Evolutionary conservation across 208 protist species (phyloP).

Genomic region (Acanthamoeba triangularis): DNA sequence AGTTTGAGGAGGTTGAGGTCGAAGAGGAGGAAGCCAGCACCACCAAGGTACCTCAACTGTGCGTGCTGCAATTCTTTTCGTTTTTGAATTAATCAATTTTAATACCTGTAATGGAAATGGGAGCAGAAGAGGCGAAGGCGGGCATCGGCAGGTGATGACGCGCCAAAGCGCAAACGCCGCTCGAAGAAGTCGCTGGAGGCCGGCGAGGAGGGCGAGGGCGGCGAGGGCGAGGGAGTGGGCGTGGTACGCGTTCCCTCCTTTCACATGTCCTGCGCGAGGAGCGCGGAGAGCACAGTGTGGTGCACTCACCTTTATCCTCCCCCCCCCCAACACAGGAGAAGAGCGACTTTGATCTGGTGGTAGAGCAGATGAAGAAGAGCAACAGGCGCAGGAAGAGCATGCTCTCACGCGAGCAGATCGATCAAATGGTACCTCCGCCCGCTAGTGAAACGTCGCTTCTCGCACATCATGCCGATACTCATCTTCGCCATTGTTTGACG

Average conservation of each 20-base stretch:
- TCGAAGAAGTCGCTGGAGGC: background rate
- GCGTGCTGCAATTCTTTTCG: background rate
- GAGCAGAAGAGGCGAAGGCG: constrained; percentile 4
- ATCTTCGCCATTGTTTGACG: background rate
- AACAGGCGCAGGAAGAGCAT: constrained; percentile 7
- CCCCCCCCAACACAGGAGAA: background rate
- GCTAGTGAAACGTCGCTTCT: background rate
- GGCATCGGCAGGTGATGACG: background rate
- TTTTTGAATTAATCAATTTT: background rate
- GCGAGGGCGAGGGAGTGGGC: background rate
- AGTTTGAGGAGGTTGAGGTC: background rate
- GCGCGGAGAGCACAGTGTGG: no score
- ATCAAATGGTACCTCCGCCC: background rate
- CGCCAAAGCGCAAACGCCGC: constrained; percentile 1
- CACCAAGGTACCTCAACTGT: background rate
- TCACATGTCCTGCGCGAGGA: background rate
- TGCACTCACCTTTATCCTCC: background rate
- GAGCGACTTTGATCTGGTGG: constrained; percentile 34
- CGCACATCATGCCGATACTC: background rate
- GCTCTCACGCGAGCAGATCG: background rate
- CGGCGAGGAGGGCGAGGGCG: constrained; percentile 15
- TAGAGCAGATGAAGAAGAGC: constrained; percentile 74
- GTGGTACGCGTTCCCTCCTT: background rate
- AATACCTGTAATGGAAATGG: background rate
- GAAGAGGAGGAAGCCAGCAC: background rate